Evolutionary conservation across 345 rosid genomes (phyloP).

Genomic region (Dipteronia dyeriana): DNA sequence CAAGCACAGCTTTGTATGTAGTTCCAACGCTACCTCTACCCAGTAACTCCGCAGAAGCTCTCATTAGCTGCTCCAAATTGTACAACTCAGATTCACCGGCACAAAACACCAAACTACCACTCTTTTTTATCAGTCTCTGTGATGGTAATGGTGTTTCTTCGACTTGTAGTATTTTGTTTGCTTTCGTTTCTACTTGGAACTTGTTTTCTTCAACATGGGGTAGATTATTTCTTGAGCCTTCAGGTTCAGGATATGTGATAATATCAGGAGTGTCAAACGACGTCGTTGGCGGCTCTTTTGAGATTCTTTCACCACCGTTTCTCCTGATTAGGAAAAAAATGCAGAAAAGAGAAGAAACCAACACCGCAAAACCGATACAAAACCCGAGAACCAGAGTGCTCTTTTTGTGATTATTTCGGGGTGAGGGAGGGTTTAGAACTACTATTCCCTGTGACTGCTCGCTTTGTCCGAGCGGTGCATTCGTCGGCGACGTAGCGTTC

Average conservation of each 20-base stretch:
- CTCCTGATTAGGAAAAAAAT: slow-evolving; percentile 40
- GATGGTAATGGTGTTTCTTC: slow-evolving; percentile 22
- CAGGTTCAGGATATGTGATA: not conserved
- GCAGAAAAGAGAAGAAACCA: slow-evolving; percentile 44
- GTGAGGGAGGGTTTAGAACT: slow-evolving; percentile 41
- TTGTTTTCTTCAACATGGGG: slow-evolving; percentile 6
- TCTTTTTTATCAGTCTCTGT: slow-evolving; percentile 30
- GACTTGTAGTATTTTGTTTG: slow-evolving; percentile 23
- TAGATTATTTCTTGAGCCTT: not conserved
- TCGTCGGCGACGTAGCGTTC: slow-evolving; percentile 37
- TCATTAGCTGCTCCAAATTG: slow-evolving; percentile 79
- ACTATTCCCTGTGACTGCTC: slow-evolving; percentile 50
- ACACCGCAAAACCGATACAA: slow-evolving; percentile 44
- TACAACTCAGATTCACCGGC: slow-evolving; percentile 51
- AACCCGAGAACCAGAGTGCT: slow-evolving; percentile 49
- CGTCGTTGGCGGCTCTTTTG: slow-evolving; percentile 15
- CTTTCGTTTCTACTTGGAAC: slow-evolving; percentile 20
- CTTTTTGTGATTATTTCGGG: slow-evolving; percentile 39
- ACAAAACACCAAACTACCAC: slow-evolving; percentile 65
- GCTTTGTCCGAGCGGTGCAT: slow-evolving; percentile 64
- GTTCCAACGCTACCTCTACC: slow-evolving; percentile 90
- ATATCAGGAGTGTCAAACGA: not conserved
- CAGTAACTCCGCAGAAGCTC: slow-evolving; percentile 89
- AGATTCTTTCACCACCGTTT: slow-evolving; percentile 23
- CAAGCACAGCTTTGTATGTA: slow-evolving; percentile 84